Conservation (phyloP, 768 basidiomycete genomes). For the Suillus clintonianus region DNA sequence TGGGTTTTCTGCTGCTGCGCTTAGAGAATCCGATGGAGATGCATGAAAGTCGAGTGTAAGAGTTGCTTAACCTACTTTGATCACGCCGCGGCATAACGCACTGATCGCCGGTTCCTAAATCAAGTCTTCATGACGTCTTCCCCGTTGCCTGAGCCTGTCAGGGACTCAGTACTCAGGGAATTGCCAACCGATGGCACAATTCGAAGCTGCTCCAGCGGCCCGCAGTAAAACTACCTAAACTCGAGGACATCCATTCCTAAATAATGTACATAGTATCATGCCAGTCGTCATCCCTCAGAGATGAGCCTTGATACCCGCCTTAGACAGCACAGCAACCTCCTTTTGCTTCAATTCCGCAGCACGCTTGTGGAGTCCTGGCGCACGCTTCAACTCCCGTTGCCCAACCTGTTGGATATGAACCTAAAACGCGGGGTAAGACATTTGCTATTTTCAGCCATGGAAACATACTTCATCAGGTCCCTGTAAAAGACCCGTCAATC, state of each 20-base stretch:
- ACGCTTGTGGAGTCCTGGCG: constrained; percentile 57
- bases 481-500: constrained; percentile 35
- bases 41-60: background rate
- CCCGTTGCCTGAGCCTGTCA: background rate
- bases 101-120: background rate
- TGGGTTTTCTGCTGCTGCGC: background rate
- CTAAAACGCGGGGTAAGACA: constrained; percentile 36
- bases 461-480: constrained; percentile 75
- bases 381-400: constrained; percentile 82
- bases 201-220: too few species aligned
- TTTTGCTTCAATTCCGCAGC: constrained; percentile 57
- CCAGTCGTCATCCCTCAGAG: constrained; percentile 33
- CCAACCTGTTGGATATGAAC: constrained; percentile 97
- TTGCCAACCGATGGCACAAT: too few species aligned
- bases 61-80: background rate
- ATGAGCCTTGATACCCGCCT: constrained; percentile 60
- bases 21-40: background rate
- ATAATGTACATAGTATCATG: background rate
- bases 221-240: background rate
- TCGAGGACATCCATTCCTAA: background rate
- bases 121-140: background rate
- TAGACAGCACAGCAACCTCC: constrained; percentile 60
- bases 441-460: background rate
- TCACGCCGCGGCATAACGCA: background rate
- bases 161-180: too few species aligned